phyloP scores from a whole-genome alignment of 345 rosid genomes.

The Mangifera indica region DNA sequence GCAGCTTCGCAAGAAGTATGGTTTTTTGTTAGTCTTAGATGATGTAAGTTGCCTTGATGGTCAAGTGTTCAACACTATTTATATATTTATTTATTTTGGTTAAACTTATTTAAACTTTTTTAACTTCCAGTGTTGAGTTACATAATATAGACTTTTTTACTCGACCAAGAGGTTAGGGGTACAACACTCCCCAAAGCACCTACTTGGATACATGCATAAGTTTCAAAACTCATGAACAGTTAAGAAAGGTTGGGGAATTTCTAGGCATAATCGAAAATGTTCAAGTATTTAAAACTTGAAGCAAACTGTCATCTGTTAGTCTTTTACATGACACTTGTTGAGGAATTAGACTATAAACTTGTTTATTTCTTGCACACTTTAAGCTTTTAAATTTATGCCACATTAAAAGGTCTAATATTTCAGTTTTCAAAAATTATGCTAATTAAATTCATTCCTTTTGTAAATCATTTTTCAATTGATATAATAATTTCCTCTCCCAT shows the following conservation, averaged over 20 bases:
- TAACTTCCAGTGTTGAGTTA: background rate
- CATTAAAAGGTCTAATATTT: constrained; percentile 3
- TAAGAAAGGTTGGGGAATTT: background rate
- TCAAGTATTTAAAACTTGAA: background rate
- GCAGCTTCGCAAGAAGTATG: constrained; percentile 68
- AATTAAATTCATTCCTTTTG: background rate
- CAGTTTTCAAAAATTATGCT: background rate
- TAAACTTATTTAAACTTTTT: too few species aligned
- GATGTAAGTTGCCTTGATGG: constrained; percentile 57
- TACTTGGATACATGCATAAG: too few species aligned
- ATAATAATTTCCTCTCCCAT: too few species aligned
- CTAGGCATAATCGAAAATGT: background rate
- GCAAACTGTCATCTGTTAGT: constrained; percentile 11
- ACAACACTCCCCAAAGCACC: too few species aligned
- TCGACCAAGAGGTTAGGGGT: background rate
- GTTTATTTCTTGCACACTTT: too few species aligned
- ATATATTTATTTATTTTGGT: too few species aligned
- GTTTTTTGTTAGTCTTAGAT: constrained; percentile 78
- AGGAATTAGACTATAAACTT: background rate
- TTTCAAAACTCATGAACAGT: background rate
- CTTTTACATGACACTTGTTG: background rate
- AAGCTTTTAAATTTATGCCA: background rate
- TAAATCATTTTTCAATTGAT: too few species aligned
- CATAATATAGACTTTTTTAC: background rate
- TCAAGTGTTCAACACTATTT: background rate